Conservation (phyloP, 495 filamentous ascomycete genomes). For the Penicillium egyptiacum region DNA sequence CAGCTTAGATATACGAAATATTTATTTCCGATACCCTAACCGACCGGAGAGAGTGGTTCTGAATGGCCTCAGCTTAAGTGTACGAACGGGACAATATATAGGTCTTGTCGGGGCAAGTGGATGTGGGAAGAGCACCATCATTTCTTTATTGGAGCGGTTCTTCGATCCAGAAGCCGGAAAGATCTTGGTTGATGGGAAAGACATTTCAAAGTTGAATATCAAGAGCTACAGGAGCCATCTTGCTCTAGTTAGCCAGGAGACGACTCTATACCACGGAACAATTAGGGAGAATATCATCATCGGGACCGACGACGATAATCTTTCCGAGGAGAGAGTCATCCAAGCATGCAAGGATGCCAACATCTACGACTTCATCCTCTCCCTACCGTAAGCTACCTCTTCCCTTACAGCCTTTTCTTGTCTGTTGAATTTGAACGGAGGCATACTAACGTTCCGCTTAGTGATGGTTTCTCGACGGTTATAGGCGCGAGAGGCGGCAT, state of each 20-base stretch:
- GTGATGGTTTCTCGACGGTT: too few relatives aligned
- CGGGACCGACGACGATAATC: conserved; percentile 58
- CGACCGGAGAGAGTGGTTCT: conserved; percentile 72
- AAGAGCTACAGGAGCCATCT: conserved; percentile 70
- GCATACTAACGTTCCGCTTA: too few relatives aligned
- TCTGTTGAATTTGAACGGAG: too few relatives aligned
- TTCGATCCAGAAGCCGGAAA: conserved; percentile 70
- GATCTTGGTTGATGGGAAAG: conserved; percentile 66
- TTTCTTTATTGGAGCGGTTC: conserved; percentile 77
- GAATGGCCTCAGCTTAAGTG: conserved; percentile 63
- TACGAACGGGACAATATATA: conserved; percentile 70
- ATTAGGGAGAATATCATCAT: conserved; percentile 77
- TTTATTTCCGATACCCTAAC: conserved; percentile 76
- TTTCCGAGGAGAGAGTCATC: conserved; percentile 64
- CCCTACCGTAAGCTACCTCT: conserved; percentile 44
- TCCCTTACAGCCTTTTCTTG: background rate
- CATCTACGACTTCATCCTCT: conserved; percentile 83
- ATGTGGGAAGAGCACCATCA: conserved; percentile 77
- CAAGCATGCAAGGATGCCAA: conserved; percentile 79
- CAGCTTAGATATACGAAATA: conserved; percentile 67
- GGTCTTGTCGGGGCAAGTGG: conserved; percentile 79
- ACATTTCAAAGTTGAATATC: conserved; percentile 66
- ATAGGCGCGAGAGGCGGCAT: too few relatives aligned
- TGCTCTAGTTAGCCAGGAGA: conserved; percentile 78
- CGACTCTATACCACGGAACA: conserved; percentile 80